These are phyloP conservation scores for Sclerotinia trifoliorum DNA, from an alignment of 2,329 filamentous ascomycete species.

Conservation along the genomic window DNA sequence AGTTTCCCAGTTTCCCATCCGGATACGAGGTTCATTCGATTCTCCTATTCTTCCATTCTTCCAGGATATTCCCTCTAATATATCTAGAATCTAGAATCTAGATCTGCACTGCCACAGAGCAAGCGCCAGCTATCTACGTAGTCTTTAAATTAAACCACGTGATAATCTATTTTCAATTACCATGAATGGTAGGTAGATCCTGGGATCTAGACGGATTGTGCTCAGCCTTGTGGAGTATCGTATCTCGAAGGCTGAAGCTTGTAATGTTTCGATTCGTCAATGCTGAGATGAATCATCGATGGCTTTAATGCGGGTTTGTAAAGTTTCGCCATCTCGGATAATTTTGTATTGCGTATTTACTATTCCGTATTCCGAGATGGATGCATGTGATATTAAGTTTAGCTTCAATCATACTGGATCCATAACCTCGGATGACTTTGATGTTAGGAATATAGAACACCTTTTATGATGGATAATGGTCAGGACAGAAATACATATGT, in stretches of 20 bases:
- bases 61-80: conserved; percentile 4
- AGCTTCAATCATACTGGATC: neutral
- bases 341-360: neutral
- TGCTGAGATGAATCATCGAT: conserved; percentile 2
- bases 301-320: neutral
- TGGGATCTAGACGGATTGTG: neutral
- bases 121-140: too few relatives aligned
- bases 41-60: neutral
- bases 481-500: neutral
- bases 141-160: neutral
- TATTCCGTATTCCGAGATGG: neutral
- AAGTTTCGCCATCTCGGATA: neutral
- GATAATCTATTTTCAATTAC: neutral
- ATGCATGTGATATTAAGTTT: conserved; percentile 1
- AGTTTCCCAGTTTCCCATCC: neutral
- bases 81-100: neutral
- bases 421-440: neutral
- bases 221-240: conserved; percentile 2
- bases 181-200: neutral
- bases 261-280: neutral
- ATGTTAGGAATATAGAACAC: neutral
- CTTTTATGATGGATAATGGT: neutral
- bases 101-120: neutral
- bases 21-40: neutral
- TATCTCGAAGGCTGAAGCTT: neutral